Evolutionary conservation across 164 flowering plant species (phyloP), one percentile per base, ranked within the genome.

Genomic region (Berberis vulgaris): DNA sequence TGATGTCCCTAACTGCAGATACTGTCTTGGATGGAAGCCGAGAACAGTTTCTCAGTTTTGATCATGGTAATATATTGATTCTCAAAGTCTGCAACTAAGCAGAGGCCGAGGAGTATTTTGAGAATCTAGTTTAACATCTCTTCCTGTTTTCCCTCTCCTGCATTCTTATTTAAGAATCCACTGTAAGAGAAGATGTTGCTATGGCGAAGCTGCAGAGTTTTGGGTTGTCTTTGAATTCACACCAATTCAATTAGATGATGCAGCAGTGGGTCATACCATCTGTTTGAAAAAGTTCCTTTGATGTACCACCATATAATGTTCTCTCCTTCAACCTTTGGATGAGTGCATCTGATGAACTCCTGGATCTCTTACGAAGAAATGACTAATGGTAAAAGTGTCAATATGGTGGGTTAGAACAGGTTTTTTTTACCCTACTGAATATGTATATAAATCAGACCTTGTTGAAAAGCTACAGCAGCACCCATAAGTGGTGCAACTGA

Each of bases 271-370:
- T 72, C n/a, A n/a, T 62, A 78, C 83, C 26, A 78, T 74, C 1
- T 71, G 73, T 72, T 60, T 60, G 66, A 71, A 61, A 84, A 76
- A 72, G 87, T 79, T 4, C 73, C 63, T 4, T 46, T 66, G 41
- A 74, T 79, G 59, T 78, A 84, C 56, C 68, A 26, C 38, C 70
- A 76, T 63, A 84, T 86, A 82, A 77, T 78, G 78, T 81, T 65
- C 80, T 83, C 11, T 82, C 87, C 54, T 85, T 82, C 74, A 83
- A 83, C 66, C 75, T 87, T 13, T 87, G 87, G 86, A 80, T 83
- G 81, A 70, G 59, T 64, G 82, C 89, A 13, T 72, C 75, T 65
- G 66, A 65, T 43, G 69, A 73, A 53, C 2, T 77, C 3, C 71
- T 69, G 78, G 66, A 62, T 42, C 70, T 82, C 78, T 13, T 78